These are phyloP conservation scores for Tolypocladium amazonense DNA, from an alignment of 2,329 filamentous ascomycete species.

Conservation along the genomic window DNA sequence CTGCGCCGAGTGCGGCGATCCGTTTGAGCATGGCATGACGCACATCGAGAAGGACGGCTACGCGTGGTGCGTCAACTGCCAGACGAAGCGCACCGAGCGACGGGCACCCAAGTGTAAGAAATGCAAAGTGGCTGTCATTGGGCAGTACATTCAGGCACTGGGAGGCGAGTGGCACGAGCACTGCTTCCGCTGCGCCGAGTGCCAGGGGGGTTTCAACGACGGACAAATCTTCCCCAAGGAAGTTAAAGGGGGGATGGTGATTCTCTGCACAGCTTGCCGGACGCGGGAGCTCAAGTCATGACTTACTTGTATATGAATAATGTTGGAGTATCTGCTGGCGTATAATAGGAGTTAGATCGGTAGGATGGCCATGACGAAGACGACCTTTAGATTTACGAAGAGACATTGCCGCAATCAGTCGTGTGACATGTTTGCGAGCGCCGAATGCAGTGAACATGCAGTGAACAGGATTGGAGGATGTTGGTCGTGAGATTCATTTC, in stretches of 20 bases:
- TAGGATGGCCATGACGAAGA: background rate
- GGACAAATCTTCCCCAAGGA: constrained; percentile 54
- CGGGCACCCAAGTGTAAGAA: constrained; percentile 80
- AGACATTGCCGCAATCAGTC: background rate
- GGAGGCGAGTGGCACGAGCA: constrained; percentile 88
- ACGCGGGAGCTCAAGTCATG: constrained; percentile 47
- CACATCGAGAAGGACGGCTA: constrained; percentile 93
- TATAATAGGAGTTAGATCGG: background rate
- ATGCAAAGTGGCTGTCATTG: constrained; percentile 75
- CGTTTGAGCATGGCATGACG: constrained; percentile 63
- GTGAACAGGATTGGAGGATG: background rate
- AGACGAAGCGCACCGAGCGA: constrained; percentile 83
- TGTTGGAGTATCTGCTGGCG: background rate
- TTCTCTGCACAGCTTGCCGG: constrained; percentile 52
- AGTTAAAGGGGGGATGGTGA: constrained; percentile 35
- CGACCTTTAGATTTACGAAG: background rate
- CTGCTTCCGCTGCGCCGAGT: constrained; percentile 74
- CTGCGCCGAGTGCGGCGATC: constrained; percentile 96
- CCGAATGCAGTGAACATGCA: background rate
- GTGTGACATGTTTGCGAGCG: background rate
- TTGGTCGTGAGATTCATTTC: background rate
- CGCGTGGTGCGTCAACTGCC: constrained; percentile 90
- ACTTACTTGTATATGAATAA: constrained; percentile 7
- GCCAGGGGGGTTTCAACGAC: constrained; percentile 50
- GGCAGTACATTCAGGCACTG: constrained; percentile 80